Evolutionary conservation across 202 grass and related monocot species (phyloP).

Genomic region (Elaeis oleifera): DNA sequence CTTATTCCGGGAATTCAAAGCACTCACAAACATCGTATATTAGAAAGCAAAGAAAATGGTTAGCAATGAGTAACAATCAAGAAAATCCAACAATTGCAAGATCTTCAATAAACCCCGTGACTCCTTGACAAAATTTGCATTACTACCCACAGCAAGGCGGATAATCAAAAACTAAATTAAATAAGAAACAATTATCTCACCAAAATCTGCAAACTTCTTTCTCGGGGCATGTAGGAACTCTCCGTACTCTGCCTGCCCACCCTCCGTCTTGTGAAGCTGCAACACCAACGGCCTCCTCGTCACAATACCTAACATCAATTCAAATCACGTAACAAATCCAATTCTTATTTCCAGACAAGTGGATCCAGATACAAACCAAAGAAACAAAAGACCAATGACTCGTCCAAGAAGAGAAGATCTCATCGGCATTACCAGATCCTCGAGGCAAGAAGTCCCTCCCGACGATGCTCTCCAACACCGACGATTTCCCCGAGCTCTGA

Average conservation of each 20-base stretch:
- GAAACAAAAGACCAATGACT: too few species aligned
- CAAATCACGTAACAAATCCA: conserved; percentile 3
- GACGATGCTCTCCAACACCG: conserved; percentile 96
- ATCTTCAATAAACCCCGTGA: too few species aligned
- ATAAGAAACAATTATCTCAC: conserved; percentile 25
- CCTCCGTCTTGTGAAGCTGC: conserved; percentile 85
- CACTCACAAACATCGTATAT: too few species aligned
- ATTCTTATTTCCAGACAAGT: not conserved
- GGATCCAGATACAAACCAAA: too few species aligned
- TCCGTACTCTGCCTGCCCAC: conserved; percentile 63
- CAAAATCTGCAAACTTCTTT: conserved; percentile 69
- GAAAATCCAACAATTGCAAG: too few species aligned
- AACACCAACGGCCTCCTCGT: conserved; percentile 91
- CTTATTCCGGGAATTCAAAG: too few species aligned
- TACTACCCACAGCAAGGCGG: too few species aligned
- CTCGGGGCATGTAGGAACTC: conserved; percentile 92
- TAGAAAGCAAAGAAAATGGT: too few species aligned
- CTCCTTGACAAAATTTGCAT: too few species aligned
- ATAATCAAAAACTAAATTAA: conserved; percentile 4
- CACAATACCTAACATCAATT: conserved; percentile 65
- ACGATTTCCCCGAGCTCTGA: conserved; percentile 98
- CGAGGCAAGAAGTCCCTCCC: conserved; percentile 98
- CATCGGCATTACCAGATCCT: conserved; percentile 85
- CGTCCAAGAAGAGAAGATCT: conserved; percentile 21
- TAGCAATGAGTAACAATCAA: too few species aligned